Evolutionary conservation across 371 early-diverging fungal species (phyloP), one percentile per base, ranked within the genome.

Genomic region (Coemansia sp.): DNA sequence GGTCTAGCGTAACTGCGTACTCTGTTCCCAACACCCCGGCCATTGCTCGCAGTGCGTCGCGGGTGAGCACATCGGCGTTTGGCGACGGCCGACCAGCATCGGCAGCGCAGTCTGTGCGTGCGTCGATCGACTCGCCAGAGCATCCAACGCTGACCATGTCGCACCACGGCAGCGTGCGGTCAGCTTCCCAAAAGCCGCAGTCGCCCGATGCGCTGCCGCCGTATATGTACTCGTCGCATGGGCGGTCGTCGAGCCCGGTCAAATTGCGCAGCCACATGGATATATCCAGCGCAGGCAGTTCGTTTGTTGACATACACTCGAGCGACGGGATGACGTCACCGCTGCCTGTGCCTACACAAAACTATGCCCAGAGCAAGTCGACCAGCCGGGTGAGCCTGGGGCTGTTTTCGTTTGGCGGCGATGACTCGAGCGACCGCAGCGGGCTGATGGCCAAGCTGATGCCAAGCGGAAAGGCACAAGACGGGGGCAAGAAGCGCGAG

Each of bases 251-350:
- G 39, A 57, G 39, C 42, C 42, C 42, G 18, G 42, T 21, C 8
- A 48, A 18, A 48, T 12, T n/a, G 18, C 30, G 44, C n/a, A 44
- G 26, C 47, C 47, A 26, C n/a, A 8, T 47, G 26, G 30, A 26
- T n/a, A 44, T 58, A 18, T 23, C 64, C 11, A 68, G 65, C 39
- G 67, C 58, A 0, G 28, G 55, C 33, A 64, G 64, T 39, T 75
- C 75, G 39, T 75, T 72, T 64, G 75, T 75, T 9, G 72, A 75
- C 20, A 50, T 75, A 14, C 39, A 30, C 8, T 16, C 18, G 1
- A 25, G 23, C 58, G 58, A 57, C 16, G 58, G 5, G 16, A 56
- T 60, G 44, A 44, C 54, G 37, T 59, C 58, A 37, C 42, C 47
- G 18, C 52, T 55, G 56, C 56, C 47, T 21, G n/a, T 25, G 9